These are phyloP conservation scores for Coniosporium apollinis DNA, from an alignment of 495 filamentous ascomycete genomes.

Conservation along the genomic window DNA sequence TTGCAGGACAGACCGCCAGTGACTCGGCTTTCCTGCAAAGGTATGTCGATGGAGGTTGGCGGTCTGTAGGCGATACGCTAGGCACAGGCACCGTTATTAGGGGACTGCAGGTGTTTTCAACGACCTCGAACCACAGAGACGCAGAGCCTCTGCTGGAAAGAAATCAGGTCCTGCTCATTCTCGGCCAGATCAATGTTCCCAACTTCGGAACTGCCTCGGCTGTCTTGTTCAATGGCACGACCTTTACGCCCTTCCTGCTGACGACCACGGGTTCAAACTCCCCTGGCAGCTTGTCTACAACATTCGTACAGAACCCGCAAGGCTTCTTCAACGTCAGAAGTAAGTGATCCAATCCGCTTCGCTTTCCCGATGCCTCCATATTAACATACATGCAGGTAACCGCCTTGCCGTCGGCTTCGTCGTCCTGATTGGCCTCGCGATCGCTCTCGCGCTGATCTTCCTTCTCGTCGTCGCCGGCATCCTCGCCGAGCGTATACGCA, in stretches of 20 bases:
- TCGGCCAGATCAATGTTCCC: conserved; percentile 60
- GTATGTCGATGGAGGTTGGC: conserved; percentile 48
- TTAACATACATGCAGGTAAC: conserved; percentile 25
- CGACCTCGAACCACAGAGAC: conserved; percentile 50
- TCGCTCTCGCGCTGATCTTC: conserved; percentile 73
- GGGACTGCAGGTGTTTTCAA: conserved; percentile 61
- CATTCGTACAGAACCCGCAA: conserved; percentile 56
- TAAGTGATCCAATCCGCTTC: conserved; percentile 21
- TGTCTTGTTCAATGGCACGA: conserved; percentile 68
- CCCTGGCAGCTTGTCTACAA: conserved; percentile 53
- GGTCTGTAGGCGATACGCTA: conserved; percentile 39
- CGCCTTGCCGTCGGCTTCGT: conserved; percentile 70
- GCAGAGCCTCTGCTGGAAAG: conserved; percentile 42
- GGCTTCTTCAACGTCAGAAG: conserved; percentile 42
- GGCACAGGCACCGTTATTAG: conserved; percentile 48
- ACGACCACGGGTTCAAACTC: conserved; percentile 43
- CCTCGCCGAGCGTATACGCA: conserved; percentile 65
- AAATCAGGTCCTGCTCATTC: conserved; percentile 59
- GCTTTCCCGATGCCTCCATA: neutral
- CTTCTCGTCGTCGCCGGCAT: conserved; percentile 75
- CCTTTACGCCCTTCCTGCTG: conserved; percentile 62
- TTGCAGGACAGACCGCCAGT: conserved; percentile 47
- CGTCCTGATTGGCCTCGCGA: conserved; percentile 81
- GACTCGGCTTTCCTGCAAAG: conserved; percentile 63
- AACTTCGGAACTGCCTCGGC: conserved; percentile 73